These are phyloP conservation scores for Irpex sp. DNA, from an alignment of 1,284 basidiomycete genomes.

Conservation along the genomic window DNA sequence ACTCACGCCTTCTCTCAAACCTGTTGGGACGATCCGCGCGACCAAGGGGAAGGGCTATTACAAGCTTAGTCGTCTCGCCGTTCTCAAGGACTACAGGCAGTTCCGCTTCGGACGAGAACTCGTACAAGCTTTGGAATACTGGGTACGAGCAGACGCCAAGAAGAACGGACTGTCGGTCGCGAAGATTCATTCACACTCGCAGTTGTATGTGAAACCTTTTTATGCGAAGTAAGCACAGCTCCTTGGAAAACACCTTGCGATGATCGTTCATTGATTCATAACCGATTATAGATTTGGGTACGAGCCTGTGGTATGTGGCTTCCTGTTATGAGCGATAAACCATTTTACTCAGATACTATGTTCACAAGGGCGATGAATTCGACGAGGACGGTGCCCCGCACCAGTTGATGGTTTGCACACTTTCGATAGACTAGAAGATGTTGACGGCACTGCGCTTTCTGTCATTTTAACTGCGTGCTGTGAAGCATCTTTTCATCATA, in stretches of 20 bases:
- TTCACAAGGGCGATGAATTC: conserved; percentile 62
- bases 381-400: conserved; percentile 80
- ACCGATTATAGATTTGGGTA: conserved; percentile 59
- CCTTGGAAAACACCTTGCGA: conserved; percentile 6
- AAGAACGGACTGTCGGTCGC: conserved; percentile 25
- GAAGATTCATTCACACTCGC: conserved; percentile 58
- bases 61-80: conserved; percentile 67
- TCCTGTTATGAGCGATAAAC: conserved; percentile 14
- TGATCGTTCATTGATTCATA: background rate
- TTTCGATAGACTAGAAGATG: conserved; percentile 35
- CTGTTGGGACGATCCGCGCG: conserved; percentile 67
- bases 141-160: conserved; percentile 40
- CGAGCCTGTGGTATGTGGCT: conserved; percentile 50
- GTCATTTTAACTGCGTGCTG: background rate
- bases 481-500: background rate
- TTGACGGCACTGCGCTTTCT: background rate
- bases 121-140: conserved; percentile 56
- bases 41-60: conserved; percentile 38
- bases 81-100: conserved; percentile 62
- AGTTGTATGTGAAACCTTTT: conserved; percentile 66
- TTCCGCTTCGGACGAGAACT: conserved; percentile 62
- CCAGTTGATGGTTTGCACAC: conserved; percentile 65
- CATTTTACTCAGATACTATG: background rate
- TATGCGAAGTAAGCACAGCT: conserved; percentile 61
- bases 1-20: conserved; percentile 50